A percentile compares a stretch with the other conserved stretches of the same genome.
These are phyloP conservation scores for Pyrenula aspistea DNA, from an alignment of 495 filamentous ascomycete genomes.

Conservation along the genomic window DNA sequence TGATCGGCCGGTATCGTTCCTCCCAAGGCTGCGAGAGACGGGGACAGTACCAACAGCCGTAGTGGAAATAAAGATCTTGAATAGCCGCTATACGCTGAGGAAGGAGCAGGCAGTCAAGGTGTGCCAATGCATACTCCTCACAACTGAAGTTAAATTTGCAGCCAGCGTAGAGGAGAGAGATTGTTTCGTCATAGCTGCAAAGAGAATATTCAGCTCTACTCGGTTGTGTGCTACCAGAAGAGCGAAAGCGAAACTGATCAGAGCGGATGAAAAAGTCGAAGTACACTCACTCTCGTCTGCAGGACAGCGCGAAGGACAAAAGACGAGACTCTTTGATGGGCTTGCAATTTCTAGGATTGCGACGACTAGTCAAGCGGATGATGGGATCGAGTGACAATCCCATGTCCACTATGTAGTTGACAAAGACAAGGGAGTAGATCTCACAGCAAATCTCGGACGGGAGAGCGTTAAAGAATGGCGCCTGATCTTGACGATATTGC, in stretches of 20 bases:
- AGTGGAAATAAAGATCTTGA: not conserved
- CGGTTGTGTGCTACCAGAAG: not conserved
- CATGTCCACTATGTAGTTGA: not conserved
- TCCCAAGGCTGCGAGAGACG: not conserved
- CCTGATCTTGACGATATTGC: not conserved
- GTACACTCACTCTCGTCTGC: not conserved
- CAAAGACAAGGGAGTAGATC: not conserved
- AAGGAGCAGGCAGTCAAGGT: not conserved
- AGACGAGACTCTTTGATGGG: not conserved
- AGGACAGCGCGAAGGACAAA: not conserved
- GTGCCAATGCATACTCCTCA: not conserved
- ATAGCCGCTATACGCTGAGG: not conserved
- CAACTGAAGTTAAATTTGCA: not conserved
- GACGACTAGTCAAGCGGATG: not conserved
- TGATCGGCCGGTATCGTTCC: not conserved
- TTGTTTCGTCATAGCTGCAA: not conserved
- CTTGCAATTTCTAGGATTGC: not conserved
- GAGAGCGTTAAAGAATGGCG: not conserved
- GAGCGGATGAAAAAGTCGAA: not conserved
- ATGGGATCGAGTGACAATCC: not conserved
- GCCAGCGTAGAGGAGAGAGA: not conserved
- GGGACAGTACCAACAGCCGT: not conserved
- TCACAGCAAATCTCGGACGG: not conserved
- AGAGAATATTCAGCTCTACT: not conserved
- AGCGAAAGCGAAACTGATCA: not conserved